These are phyloP conservation scores for Heterobasidion annosum DNA, from an alignment of 1,284 basidiomycete genomes.

Conservation along the genomic window DNA sequence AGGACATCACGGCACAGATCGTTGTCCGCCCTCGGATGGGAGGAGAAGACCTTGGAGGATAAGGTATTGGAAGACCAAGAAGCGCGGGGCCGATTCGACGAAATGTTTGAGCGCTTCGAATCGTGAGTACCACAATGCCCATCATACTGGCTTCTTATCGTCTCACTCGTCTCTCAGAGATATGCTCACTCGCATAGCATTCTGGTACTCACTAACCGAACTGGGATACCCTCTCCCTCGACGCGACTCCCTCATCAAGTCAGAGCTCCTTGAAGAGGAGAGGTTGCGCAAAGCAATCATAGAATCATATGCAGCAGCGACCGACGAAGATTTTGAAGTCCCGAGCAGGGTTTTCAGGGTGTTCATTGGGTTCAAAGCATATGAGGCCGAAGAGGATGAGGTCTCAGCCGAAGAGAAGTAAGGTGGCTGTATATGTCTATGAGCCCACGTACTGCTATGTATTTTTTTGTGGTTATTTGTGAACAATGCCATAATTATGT, in stretches of 20 bases:
- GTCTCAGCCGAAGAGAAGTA: background rate
- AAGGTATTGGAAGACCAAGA: constrained; percentile 46
- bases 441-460: background rate
- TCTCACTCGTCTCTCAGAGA: constrained; percentile 32
- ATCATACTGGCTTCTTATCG: constrained; percentile 3
- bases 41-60: constrained; percentile 48
- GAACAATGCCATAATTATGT: too few relatives aligned
- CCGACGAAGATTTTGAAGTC: constrained; percentile 44
- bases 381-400: constrained; percentile 10
- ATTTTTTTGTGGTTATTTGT: background rate
- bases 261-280: constrained; percentile 61
- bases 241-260: constrained; percentile 54
- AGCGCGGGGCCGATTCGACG: constrained; percentile 53
- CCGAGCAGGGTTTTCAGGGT: constrained; percentile 53
- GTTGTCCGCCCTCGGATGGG: constrained; percentile 55
- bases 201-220: constrained; percentile 57
- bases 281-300: constrained; percentile 54
- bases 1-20: constrained; percentile 43
- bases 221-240: constrained; percentile 55
- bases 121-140: constrained; percentile 30
- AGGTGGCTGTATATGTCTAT: constrained; percentile 3
- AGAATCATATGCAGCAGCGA: constrained; percentile 45
- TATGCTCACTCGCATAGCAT: constrained; percentile 56
- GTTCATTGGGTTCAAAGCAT: constrained; percentile 50
- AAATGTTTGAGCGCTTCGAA: constrained; percentile 50